Evolutionary conservation across 768 basidiomycete genomes (phyloP).

Genomic region (Coprinopsis cinerea): DNA sequence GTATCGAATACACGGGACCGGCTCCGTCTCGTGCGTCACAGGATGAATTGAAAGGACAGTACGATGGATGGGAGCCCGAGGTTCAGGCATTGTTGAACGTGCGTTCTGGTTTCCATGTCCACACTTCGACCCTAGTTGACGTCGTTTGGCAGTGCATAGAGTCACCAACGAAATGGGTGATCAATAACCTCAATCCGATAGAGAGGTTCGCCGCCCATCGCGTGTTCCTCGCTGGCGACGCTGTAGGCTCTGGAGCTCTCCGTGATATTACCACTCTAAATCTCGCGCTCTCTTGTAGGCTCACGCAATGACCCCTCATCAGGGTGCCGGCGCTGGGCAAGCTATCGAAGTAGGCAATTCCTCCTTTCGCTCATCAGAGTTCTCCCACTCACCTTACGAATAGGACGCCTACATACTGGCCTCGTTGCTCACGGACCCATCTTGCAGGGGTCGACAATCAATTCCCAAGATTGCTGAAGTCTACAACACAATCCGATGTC

Average conservation of each 20-base stretch:
- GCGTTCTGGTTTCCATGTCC: conserved; percentile 5
- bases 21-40: conserved; percentile 17
- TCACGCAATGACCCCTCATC: conserved; percentile 29
- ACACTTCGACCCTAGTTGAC: not conserved
- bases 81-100: conserved; percentile 39
- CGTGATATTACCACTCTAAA: not conserved
- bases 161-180: conserved; percentile 35
- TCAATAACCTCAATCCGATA: conserved; percentile 35
- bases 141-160: conserved; percentile 24
- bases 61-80: conserved; percentile 41
- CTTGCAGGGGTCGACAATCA: conserved; percentile 8
- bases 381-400: not conserved
- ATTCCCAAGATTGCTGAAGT: conserved; percentile 23
- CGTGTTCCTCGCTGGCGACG: conserved; percentile 45
- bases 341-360: conserved; percentile 22
- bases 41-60: conserved; percentile 32
- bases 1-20: conserved; percentile 23
- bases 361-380: too few relatives aligned
- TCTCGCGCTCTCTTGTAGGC: conserved; percentile 13
- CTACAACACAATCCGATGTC: conserved; percentile 22
- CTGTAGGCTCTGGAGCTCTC: conserved; percentile 23
- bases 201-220: conserved; percentile 30
- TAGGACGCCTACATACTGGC: conserved; percentile 36
- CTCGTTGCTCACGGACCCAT: conserved; percentile 17
- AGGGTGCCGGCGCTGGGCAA: conserved; percentile 26